A percentile compares a stretch with the other conserved stretches of the same genome.
Conservation (phyloP, 208 protist genomes). For the Strigomonas culicis region DNA sequence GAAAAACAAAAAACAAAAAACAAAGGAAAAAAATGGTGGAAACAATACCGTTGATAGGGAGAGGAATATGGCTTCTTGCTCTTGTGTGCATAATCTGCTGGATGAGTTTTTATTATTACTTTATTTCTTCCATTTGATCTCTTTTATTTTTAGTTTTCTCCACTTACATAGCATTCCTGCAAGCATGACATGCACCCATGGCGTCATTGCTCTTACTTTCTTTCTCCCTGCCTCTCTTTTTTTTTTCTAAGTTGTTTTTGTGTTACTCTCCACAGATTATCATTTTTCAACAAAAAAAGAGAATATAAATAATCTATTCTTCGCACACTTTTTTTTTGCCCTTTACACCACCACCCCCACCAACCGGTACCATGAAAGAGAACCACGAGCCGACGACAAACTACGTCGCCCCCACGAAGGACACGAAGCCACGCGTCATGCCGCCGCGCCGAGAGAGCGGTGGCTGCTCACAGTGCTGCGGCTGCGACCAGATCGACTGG, state of each 20-base stretch:
- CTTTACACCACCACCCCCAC: too few species aligned
- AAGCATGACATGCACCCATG: neutral
- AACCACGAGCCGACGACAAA: too few species aligned
- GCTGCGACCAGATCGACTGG: conserved; percentile 55
- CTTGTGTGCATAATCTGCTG: neutral
- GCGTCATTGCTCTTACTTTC: neutral
- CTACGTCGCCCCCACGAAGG: too few species aligned
- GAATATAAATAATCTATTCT: too few species aligned
- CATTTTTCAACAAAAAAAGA: too few species aligned
- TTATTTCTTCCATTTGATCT: neutral
- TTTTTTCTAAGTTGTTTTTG: too few species aligned
- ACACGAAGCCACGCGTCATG: too few species aligned
- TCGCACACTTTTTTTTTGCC: too few species aligned
- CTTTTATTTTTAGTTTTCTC: neutral
- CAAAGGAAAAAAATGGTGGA: neutral
- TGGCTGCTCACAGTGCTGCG: too few species aligned
- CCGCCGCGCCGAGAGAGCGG: too few species aligned
- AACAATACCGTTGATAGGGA: neutral
- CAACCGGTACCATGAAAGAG: too few species aligned
- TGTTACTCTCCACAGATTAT: too few species aligned
- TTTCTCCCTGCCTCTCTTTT: neutral
- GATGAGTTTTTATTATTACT: neutral
- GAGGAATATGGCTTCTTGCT: neutral
- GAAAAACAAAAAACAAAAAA: neutral
- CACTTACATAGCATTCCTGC: neutral